These are phyloP conservation scores for Thalassiosira ordinaria DNA, from an alignment of 352 stramenopile genomes.

Conservation along the genomic window DNA sequence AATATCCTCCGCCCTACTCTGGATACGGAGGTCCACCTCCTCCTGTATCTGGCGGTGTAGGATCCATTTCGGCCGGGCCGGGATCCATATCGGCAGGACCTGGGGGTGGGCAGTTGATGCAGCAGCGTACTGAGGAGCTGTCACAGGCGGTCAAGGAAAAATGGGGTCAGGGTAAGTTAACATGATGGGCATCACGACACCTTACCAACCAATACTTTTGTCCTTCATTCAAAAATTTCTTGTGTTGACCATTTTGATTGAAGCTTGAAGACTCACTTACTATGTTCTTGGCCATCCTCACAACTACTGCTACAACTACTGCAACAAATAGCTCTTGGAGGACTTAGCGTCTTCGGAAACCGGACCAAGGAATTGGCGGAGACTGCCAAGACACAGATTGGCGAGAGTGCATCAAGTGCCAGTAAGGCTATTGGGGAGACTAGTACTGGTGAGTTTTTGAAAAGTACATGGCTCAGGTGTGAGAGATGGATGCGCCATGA, in stretches of 20 bases:
- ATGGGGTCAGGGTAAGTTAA: constrained; percentile 35
- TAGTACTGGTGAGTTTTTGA: constrained; percentile 48
- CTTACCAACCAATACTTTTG: no score
- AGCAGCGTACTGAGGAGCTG: constrained; percentile 45
- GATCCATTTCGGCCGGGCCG: background rate
- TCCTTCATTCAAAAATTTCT: no score
- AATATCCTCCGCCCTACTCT: no score
- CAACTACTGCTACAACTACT: no score
- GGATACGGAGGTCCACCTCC: background rate
- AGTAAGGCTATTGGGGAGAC: constrained; percentile 50
- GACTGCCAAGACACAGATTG: constrained; percentile 45
- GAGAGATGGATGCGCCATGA: no score
- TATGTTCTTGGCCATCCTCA: no score
- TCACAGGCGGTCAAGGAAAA: constrained; percentile 42
- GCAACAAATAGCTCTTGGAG: constrained; percentile 39
- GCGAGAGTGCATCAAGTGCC: constrained; percentile 41
- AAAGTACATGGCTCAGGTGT: no score
- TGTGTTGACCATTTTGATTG: no score
- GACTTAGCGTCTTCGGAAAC: constrained; percentile 46
- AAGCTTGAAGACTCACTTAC: no score
- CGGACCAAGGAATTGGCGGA: constrained; percentile 48
- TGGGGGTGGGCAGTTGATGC: constrained; percentile 38
- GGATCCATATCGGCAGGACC: background rate
- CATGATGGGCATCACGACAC: no score
- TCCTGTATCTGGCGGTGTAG: no score